Conservation (phyloP, 176 grass and related monocot species). For the Puccinellia tenuiflora region DNA sequence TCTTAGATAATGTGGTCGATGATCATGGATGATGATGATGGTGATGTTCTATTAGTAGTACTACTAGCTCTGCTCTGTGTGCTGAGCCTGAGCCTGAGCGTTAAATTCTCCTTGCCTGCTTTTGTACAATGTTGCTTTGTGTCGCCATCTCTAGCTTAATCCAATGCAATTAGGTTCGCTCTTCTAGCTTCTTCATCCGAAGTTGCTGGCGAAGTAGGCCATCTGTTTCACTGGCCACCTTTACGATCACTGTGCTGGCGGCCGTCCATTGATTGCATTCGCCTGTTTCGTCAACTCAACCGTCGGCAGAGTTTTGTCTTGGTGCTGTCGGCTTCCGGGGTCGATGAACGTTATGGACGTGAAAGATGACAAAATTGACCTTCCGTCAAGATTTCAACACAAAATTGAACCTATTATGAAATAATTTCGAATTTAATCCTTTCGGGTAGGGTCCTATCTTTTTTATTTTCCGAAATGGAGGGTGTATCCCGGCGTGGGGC, state of each 20-base stretch:
- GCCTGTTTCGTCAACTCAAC: neutral
- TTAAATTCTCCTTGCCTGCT: neutral
- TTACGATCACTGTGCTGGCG: too few species aligned
- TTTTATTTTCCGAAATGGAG: too few species aligned
- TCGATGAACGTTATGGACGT: neutral
- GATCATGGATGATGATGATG: neutral
- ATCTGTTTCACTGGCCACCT: neutral
- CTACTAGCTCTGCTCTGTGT: neutral
- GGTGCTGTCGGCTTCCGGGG: neutral
- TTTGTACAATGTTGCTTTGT: neutral
- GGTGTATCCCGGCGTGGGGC: too few species aligned
- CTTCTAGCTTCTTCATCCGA: neutral
- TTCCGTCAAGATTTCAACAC: too few species aligned
- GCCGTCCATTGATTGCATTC: neutral
- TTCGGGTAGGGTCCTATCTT: too few species aligned
- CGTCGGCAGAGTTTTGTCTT: neutral
- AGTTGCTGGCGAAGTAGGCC: neutral
- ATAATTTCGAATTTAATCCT: too few species aligned
- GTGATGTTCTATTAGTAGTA: too few species aligned
- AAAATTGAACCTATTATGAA: too few species aligned
- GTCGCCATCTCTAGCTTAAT: neutral
- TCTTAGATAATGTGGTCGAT: neutral
- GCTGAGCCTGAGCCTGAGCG: too few species aligned
- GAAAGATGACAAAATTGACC: too few species aligned
- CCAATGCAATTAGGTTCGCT: neutral